Conservation (phyloP, 805 yeast genomes). For the Kodamaea kakaduensis region DNA sequence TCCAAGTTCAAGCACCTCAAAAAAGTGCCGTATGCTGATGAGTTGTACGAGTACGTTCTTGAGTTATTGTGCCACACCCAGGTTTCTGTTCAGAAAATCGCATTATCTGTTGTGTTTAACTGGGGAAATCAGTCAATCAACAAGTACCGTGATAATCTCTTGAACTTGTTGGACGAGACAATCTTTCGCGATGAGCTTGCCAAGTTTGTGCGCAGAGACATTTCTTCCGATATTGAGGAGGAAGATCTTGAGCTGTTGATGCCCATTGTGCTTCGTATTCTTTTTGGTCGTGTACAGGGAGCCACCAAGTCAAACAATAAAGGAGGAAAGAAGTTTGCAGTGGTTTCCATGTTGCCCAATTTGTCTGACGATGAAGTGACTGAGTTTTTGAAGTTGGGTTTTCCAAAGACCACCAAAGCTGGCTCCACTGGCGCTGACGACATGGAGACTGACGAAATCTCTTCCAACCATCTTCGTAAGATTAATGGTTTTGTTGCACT, state of each 20-base stretch:
- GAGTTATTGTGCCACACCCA: constrained; percentile 58
- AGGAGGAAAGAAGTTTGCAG: constrained; percentile 67
- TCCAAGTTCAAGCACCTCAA: constrained; percentile 61
- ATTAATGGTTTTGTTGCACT: constrained; percentile 64
- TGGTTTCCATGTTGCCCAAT: constrained; percentile 58
- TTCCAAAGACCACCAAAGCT: constrained; percentile 44
- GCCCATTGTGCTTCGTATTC: constrained; percentile 70
- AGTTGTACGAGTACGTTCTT: constrained; percentile 51
- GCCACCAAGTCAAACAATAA: constrained; percentile 66
- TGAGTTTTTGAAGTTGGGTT: constrained; percentile 60
- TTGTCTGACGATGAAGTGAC: constrained; percentile 49
- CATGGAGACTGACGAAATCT: constrained; percentile 12
- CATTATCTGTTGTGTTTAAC: constrained; percentile 65
- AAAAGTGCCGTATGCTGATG: constrained; percentile 47
- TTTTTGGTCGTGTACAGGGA: constrained; percentile 82
- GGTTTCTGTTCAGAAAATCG: constrained; percentile 62
- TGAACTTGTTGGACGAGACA: constrained; percentile 74
- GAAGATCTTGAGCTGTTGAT: constrained; percentile 57
- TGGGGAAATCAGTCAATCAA: constrained; percentile 55
- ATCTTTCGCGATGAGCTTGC: constrained; percentile 82
- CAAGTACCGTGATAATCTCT: constrained; percentile 70
- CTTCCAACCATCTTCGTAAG: constrained; percentile 36
- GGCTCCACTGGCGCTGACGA: constrained; percentile 13
- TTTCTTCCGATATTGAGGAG: constrained; percentile 54
- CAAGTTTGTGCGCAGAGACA: constrained; percentile 48